These are phyloP conservation scores for Boletus tomentosulus DNA, from an alignment of 768 basidiomycete genomes.

Conservation along the genomic window DNA sequence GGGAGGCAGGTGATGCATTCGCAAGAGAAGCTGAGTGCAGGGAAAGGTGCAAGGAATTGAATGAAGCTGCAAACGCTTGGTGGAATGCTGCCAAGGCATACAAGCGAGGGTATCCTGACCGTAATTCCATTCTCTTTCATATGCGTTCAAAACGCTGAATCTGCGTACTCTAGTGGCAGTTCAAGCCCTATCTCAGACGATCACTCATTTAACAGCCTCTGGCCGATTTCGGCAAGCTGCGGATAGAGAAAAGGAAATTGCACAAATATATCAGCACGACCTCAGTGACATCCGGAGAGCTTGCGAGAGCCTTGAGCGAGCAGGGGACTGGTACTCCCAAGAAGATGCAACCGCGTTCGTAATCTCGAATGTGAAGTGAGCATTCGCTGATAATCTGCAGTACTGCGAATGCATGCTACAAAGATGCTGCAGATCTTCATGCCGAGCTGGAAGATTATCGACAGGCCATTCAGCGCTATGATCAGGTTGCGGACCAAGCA, in stretches of 20 bases:
- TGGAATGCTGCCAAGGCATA: constrained; percentile 98
- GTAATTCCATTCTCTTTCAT: constrained; percentile 44
- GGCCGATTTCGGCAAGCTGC: constrained; percentile 97
- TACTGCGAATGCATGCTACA: constrained; percentile 93
- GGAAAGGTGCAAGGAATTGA: constrained; percentile 78
- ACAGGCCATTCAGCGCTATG: constrained; percentile 83
- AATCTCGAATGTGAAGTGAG: background rate
- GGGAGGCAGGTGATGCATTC: constrained; percentile 89
- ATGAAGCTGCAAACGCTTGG: constrained; percentile 97
- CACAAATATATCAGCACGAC: constrained; percentile 86
- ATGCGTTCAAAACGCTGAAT: constrained; percentile 7
- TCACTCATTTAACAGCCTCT: constrained; percentile 72
- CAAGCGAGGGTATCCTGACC: constrained; percentile 81
- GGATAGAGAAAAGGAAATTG: constrained; percentile 97
- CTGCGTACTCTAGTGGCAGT: constrained; percentile 66
- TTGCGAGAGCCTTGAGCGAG: constrained; percentile 86
- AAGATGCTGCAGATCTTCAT: constrained; percentile 93
- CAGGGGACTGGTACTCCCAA: constrained; percentile 96
- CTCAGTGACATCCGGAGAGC: constrained; percentile 75
- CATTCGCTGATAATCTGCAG: constrained; percentile 39
- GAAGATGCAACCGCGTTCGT: constrained; percentile 95
- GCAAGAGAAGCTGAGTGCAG: constrained; percentile 93
- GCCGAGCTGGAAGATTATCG: constrained; percentile 85
- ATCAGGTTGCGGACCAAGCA: constrained; percentile 84
- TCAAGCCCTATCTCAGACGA: constrained; percentile 79